Evolutionary conservation across 768 basidiomycete species (phyloP), one percentile per base, ranked within the genome.

Genomic region (Russula compacta): DNA sequence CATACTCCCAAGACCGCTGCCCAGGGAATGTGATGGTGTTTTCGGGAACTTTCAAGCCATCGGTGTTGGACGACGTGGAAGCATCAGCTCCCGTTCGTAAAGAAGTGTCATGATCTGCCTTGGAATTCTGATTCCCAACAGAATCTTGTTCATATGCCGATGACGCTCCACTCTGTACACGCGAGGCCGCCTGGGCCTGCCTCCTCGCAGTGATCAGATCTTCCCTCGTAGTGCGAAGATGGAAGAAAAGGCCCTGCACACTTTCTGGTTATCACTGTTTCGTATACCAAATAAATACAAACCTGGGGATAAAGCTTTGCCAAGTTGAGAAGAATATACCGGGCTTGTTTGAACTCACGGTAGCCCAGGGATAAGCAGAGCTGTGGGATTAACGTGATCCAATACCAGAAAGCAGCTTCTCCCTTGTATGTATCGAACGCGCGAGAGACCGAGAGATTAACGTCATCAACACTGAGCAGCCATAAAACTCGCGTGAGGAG

Each of bases 371-470:
- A 95, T 56, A 89, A 72, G 65, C 93, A 86, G 9, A 99, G 81
- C 69, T 99, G 95, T 4, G 97, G 97, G 48, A 97, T 93, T 59
- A 98, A 77, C 1, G 95, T 90, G 67, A 99, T 95, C 97, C 97
- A 99, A 72, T 92, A 98, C 97, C 97, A 99, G 65, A 89, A 89
- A 12, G 93, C 93, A 3, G 91, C 84, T 69, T 98, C 95, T 61
- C 95, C 95, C 71, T 95, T 95, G 75, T 97, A 97, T 24, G 85
- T 87, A 70, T 98, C 94, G 67, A 97, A 97, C 0, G 89, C 86
- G 47, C 85, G 81, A 24, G 87, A 86, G 58, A 90, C 84, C 2
- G 83, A 83, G 61, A 85, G 79, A 24, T 77, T 73, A 15, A 73
- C 76, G 62, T 99, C 95, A 69, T 99, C 97, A 17, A 98, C 78